phyloP scores from a whole-genome alignment of 2,329 filamentous ascomycete genomes.

The Coniochaeta prunicola region DNA sequence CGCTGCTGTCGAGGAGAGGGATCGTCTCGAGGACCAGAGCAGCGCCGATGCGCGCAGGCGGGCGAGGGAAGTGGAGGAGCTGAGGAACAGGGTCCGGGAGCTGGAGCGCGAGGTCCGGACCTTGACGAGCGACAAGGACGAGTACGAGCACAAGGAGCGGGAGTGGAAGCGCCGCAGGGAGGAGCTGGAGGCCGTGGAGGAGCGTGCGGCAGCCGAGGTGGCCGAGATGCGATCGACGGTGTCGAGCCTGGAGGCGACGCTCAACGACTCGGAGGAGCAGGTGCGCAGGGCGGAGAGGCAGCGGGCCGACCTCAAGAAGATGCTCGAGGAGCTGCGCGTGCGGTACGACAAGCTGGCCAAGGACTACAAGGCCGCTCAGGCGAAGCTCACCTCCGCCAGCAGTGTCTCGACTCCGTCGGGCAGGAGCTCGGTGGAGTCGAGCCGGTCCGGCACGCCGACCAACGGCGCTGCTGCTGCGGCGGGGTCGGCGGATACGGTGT shows the following conservation, averaged over 20 bases:
- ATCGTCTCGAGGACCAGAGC: constrained; percentile 86
- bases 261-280: constrained; percentile 84
- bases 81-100: constrained; percentile 71
- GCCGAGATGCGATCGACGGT: constrained; percentile 71
- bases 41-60: constrained; percentile 68
- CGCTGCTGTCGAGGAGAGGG: constrained; percentile 84
- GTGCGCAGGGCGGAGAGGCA: constrained; percentile 79
- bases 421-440: constrained; percentile 38
- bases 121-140: constrained; percentile 68
- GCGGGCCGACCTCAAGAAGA: constrained; percentile 63
- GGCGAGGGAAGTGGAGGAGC: constrained; percentile 78
- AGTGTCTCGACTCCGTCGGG: constrained; percentile 23
- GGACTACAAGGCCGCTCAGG: constrained; percentile 47
- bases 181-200: constrained; percentile 65
- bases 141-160: constrained; percentile 64
- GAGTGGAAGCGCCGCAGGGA: constrained; percentile 69
- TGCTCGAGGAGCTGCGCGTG: constrained; percentile 70
- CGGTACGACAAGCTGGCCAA: constrained; percentile 76
- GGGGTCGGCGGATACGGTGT: constrained; percentile 46
- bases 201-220: constrained; percentile 64
- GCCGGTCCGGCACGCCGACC: constrained; percentile 29
- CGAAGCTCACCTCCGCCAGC: constrained; percentile 28
- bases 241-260: constrained; percentile 65
- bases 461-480: constrained; percentile 12
- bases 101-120: constrained; percentile 70